Evolutionary conservation across 2,329 filamentous ascomycete species (phyloP), one percentile per base, ranked within the genome.

Genomic region (Ceratocystis papillata): DNA sequence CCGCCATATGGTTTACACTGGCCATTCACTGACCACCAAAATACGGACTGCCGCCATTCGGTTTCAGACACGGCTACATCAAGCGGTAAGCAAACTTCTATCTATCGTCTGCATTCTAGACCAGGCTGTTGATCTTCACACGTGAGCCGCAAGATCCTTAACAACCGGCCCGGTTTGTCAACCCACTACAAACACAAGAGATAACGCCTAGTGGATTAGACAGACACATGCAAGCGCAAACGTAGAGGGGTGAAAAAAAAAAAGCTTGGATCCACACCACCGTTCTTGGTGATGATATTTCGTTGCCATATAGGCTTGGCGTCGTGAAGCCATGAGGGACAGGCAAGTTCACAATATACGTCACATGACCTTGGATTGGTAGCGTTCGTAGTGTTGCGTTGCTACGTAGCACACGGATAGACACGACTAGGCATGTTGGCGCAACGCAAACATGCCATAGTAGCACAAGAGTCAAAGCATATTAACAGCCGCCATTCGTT

Each of bases 91-190:
- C 15, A 17, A 57, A 57, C 25, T 37, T 33, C 30, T 12, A 30
- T 10, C 22, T 6, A 33, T 30, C 20, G 53, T 57, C 25, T 12
- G 25, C 53, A 57, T 57, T 57, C 53, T 57, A 28, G 53, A 15
- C 53, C 53, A 33, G 53, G 15, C 53, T 28, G 53, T 33, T 28
- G 25, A 22, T 57, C 8, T 57, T 57, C 22, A 12, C 22, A 28
- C 20, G 53, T 57, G 53, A 30, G 25, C 25, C 17, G 46, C 53
- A 28, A 57, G 25, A 57, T 57, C 53, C 53, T 57, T 15, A 30
- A 57, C 53, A 57, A 57, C 53, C 22, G 53, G 53, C 53, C 53
- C 53, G 53, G 53, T 57, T 57, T 57, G 22, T 28, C 8, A 25
- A 57, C 10, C 25, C 20, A 22, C 53, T 6, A 17, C 1, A 1